phyloP scores from a whole-genome alignment of 2,329 filamentous ascomycete genomes.

The Rutstroemia sp. region DNA sequence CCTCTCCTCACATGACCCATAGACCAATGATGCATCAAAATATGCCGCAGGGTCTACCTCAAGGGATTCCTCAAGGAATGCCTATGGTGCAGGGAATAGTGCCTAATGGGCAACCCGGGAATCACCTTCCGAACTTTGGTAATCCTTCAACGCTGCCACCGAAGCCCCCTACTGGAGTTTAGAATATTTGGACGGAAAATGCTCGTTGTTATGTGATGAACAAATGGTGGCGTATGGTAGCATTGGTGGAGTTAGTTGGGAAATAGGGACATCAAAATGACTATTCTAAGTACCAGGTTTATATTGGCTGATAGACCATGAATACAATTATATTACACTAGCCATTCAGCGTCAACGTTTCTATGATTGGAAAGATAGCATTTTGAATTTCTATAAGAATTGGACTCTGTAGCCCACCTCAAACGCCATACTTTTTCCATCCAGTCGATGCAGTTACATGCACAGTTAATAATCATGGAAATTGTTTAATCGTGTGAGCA shows the following conservation, averaged over 20 bases:
- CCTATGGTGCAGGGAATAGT: constrained; percentile 21
- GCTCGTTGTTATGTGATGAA: constrained; percentile 22
- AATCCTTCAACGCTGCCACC: constrained; percentile 45
- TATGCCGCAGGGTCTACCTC: constrained; percentile 23
- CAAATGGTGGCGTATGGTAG: constrained; percentile 29
- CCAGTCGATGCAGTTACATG: constrained; percentile 28
- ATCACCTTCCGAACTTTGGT: constrained; percentile 48
- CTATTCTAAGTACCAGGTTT: constrained; percentile 24
- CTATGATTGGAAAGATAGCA: constrained; percentile 2
- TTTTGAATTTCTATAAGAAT: constrained; percentile 21
- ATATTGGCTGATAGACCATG: constrained; percentile 27
- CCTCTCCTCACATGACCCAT: constrained; percentile 30
- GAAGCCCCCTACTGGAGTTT: constrained; percentile 42
- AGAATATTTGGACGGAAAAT: constrained; percentile 12
- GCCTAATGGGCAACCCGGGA: constrained; percentile 31
- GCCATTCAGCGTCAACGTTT: not conserved
- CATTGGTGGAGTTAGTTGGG: constrained; percentile 30
- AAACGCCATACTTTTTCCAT: constrained; percentile 32
- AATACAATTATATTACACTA: constrained; percentile 16
- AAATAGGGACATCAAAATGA: constrained; percentile 24
- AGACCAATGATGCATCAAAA: constrained; percentile 30
- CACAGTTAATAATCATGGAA: constrained; percentile 22
- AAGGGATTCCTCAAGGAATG: constrained; percentile 20
- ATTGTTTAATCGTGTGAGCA: constrained; percentile 12
- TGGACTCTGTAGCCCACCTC: constrained; percentile 37